Evolutionary conservation across 257 asterid genomes (phyloP).

Genomic region (Solanum tacnaense): DNA sequence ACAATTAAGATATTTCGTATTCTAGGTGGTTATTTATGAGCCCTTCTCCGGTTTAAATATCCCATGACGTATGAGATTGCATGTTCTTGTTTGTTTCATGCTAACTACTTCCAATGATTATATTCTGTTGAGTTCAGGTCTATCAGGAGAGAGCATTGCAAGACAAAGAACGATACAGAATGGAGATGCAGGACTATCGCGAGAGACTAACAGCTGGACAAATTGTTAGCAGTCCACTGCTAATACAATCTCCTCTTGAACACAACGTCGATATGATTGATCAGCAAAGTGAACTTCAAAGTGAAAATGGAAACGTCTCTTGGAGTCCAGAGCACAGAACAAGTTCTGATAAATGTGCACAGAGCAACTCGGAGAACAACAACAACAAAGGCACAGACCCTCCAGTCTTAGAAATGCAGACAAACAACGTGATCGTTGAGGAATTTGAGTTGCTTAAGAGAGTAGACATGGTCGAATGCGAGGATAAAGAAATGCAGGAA

Average conservation of each 20-base stretch:
- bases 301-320: conserved; percentile 17
- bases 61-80: neutral
- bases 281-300: conserved; percentile 10
- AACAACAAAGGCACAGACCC: conserved; percentile 6
- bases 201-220: conserved; percentile 38
- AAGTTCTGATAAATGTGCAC: conserved; percentile 14
- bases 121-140: conserved; percentile 24
- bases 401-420: conserved; percentile 9
- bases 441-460: conserved; percentile 19
- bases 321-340: conserved; percentile 10
- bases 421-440: conserved; percentile 15
- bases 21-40: neutral
- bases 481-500: neutral
- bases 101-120: neutral
- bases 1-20: neutral
- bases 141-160: conserved; percentile 64
- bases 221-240: neutral
- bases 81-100: neutral
- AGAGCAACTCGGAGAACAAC: conserved; percentile 21
- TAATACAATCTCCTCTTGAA: conserved; percentile 13
- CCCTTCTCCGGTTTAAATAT: neutral
- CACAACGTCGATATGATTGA: conserved; percentile 6
- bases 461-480: neutral
- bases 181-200: conserved; percentile 59
- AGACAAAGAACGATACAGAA: conserved; percentile 74